These are phyloP conservation scores for Coccinonectria pachysandricola DNA, from an alignment of 2,329 filamentous ascomycete species.

Conservation along the genomic window DNA sequence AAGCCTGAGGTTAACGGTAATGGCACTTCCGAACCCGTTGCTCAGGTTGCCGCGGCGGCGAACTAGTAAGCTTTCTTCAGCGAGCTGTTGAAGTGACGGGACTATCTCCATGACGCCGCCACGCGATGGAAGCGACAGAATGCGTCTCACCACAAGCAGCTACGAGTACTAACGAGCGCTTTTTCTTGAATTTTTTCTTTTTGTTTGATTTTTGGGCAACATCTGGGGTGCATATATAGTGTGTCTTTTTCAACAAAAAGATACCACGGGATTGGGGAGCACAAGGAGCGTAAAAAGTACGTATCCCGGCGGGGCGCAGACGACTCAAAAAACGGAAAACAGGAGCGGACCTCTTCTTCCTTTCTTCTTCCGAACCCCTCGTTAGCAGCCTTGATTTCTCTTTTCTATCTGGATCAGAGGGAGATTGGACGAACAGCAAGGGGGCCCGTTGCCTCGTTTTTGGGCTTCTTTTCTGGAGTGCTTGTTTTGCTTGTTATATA, in stretches of 20 bases:
- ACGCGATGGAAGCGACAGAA: conserved; percentile 6
- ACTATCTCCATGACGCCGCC: conserved; percentile 6
- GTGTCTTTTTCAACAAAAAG: conserved; percentile 35
- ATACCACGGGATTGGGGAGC: conserved; percentile 23
- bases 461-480: conserved; percentile 17
- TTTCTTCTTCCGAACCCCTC: too few relatives aligned
- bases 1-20: conserved; percentile 13
- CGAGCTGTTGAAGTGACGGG: conserved; percentile 1
- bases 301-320: conserved; percentile 18
- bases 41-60: conserved; percentile 6
- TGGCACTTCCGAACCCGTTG: conserved; percentile 4
- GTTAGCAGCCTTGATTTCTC: background rate
- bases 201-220: conserved; percentile 5
- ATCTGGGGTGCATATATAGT: conserved; percentile 17
- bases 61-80: conserved; percentile 9
- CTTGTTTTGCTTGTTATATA: conserved; percentile 27
- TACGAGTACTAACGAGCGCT: too few relatives aligned
- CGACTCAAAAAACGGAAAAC: conserved; percentile 7
- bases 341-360: background rate
- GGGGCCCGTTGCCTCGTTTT: background rate
- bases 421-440: too few relatives aligned
- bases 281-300: conserved; percentile 15
- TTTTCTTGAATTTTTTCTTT: conserved; percentile 10
- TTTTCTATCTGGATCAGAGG: conserved; percentile 1
- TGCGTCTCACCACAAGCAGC: too few relatives aligned